Conservation (phyloP, 2,329 filamentous ascomycete species). For the Verticillium dahliae region DNA sequence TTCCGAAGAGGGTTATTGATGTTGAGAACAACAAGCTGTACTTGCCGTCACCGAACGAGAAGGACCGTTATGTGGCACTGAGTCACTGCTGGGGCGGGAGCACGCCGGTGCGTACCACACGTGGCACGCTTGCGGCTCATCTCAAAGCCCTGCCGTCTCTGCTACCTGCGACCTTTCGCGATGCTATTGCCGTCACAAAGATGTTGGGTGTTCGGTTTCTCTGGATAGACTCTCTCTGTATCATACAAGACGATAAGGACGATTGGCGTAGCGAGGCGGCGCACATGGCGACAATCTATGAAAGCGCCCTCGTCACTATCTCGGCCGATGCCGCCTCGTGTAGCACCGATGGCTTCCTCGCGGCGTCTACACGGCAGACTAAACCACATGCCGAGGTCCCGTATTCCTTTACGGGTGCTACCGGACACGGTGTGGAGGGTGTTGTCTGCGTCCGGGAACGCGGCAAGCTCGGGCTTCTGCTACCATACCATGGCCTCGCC, state of each 20-base stretch:
- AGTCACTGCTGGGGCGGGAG: slow-evolving; percentile 10
- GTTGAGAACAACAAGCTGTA: slow-evolving; percentile 4
- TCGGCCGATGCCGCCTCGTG: neutral
- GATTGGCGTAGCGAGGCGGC: slow-evolving; percentile 12
- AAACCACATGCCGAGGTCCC: neutral
- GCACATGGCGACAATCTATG: slow-evolving; percentile 11
- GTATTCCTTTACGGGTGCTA: neutral
- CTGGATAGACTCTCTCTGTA: slow-evolving; percentile 26
- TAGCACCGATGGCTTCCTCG: neutral
- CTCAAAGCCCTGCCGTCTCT: neutral
- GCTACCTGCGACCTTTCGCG: slow-evolving; percentile 15
- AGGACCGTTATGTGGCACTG: slow-evolving; percentile 12
- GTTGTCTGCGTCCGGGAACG: neutral
- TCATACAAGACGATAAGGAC: slow-evolving; percentile 16
- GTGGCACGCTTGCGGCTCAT: neutral
- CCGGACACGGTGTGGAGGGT: fast-evolving
- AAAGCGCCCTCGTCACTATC: slow-evolving; percentile 10
- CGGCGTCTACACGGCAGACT: neutral
- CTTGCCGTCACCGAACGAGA: slow-evolving; percentile 9
- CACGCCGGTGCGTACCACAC: slow-evolving; percentile 1
- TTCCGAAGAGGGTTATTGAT: neutral
- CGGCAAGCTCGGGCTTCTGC: neutral
- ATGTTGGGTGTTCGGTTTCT: slow-evolving; percentile 17
- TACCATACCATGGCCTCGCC: neutral
- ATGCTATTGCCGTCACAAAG: slow-evolving; percentile 18